These are phyloP conservation scores for Citrus medica DNA, from an alignment of 345 rosid genomes.

Conservation along the genomic window DNA sequence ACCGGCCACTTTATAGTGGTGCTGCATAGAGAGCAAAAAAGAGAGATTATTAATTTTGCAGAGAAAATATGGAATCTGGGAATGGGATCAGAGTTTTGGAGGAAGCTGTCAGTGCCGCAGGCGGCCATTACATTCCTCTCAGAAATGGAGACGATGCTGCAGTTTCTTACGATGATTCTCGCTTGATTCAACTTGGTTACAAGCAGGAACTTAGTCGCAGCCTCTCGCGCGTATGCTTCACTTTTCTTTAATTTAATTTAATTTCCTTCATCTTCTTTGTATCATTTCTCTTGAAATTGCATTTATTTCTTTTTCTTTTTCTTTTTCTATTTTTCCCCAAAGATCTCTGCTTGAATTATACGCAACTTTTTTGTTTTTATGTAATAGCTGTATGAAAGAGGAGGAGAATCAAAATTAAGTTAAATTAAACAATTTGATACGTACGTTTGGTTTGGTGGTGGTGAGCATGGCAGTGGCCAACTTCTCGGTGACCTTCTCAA, in stretches of 20 bases:
- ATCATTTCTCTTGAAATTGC: too few species aligned
- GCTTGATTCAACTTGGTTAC: constrained; percentile 52
- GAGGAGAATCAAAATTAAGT: too few species aligned
- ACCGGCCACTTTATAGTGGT: too few species aligned
- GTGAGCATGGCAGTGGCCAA: constrained; percentile 38
- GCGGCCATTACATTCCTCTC: background rate
- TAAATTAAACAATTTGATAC: too few species aligned
- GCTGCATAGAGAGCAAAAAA: too few species aligned
- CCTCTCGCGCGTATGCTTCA: constrained; percentile 38
- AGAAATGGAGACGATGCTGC: background rate
- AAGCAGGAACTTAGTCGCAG: constrained; percentile 56
- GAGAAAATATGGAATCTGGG: too few species aligned
- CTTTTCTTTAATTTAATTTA: background rate
- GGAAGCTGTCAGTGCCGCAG: background rate
- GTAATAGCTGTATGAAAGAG: too few species aligned
- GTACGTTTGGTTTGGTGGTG: background rate
- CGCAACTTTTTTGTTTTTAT: too few species aligned
- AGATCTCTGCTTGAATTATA: too few species aligned
- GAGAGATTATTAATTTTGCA: too few species aligned
- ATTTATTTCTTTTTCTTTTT: background rate
- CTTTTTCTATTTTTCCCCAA: background rate
- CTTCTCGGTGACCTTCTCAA: constrained; percentile 49
- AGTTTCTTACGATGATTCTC: constrained; percentile 20
- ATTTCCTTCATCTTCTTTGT: background rate
- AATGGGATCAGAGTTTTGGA: background rate